Conservation (phyloP, 2,329 filamentous ascomycete genomes). For the Ophiostoma himal-ulmi region DNA sequence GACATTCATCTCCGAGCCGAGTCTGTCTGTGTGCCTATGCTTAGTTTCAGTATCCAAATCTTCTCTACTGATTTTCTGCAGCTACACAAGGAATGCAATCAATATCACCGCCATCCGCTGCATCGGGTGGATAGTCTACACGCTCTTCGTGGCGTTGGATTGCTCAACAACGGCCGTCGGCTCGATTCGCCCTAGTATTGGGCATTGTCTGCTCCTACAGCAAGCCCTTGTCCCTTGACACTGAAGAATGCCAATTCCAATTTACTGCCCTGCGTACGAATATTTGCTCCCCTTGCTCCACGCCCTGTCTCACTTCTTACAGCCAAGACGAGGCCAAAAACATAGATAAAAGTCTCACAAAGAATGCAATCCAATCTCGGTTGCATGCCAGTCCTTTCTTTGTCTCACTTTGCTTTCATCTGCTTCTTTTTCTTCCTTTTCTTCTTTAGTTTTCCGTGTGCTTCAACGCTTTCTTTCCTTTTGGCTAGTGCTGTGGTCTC, state of each 20-base stretch:
- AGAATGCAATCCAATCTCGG: constrained; percentile 1
- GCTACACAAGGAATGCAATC: neutral
- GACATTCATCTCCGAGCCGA: neutral
- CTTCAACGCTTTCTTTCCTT: neutral
- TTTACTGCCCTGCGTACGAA: neutral
- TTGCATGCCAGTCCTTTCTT: neutral
- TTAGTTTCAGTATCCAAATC: too few species aligned
- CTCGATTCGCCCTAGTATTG: neutral
- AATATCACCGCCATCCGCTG: neutral
- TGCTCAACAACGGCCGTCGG: neutral
- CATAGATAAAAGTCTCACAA: neutral
- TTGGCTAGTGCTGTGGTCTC: neutral
- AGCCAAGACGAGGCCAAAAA: neutral
- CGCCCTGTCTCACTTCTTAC: neutral
- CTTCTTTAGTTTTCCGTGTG: neutral
- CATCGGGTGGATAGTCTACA: neutral
- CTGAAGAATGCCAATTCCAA: neutral
- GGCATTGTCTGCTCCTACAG: neutral
- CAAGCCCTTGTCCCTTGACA: neutral
- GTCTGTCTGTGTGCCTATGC: too few species aligned
- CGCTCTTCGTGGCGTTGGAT: neutral
- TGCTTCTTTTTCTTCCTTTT: neutral
- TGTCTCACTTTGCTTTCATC: neutral
- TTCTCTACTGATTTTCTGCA: too few species aligned
- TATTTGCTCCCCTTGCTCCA: neutral